Evolutionary conservation across 768 basidiomycete genomes (phyloP), one percentile per base, ranked within the genome.

Genomic region (Bullera alba): DNA sequence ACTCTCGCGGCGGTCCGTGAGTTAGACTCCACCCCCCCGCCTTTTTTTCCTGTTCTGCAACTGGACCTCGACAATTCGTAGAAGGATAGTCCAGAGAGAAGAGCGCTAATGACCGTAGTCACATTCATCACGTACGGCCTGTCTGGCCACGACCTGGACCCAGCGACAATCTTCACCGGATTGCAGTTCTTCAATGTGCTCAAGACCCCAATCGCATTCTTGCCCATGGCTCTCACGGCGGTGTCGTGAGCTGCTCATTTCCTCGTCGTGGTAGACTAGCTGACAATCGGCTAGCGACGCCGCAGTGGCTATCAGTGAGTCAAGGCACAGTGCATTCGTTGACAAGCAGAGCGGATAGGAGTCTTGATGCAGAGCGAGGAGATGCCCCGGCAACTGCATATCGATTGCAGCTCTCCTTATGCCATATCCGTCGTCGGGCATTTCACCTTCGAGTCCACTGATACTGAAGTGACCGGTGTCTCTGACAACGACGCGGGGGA

Each of bases 61-160:
- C 19, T 10, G 12, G 12, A 10, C 8, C 8, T 14, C 19, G 19
- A 14, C 37, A 39, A 12, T 39, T 10, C 19, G 22, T 21, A 14
- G 37, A 39, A n/a, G n/a, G n/a, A n/a, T n/a, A n/a, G n/a, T n/a
- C n/a, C n/a, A n/a, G n/a, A n/a, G n/a, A n/a, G n/a, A n/a, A n/a
- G n/a, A n/a, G n/a, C n/a, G n/a, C n/a, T n/a, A n/a, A 10, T 10
- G 42, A 47, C 28, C 17, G 5, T 23, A 67, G 65, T 71, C 29
- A 59, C 70, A 0, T 67, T 84, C 79, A 79, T 86, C 53, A 82
- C 83, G 0, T 86, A 84, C 59, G 75, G 77, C 1, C 67, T 83
- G 16, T 78, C 74, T 23, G 80, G 80, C 7, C 80, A 83, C 50
- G 61, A 72, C 5, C 75, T 83, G 26, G 76, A 79, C 51, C 68